Evolutionary conservation across 106 monocot species (phyloP), one percentile per base, ranked within the genome.

Genomic region (Dendrobium catenatum): DNA sequence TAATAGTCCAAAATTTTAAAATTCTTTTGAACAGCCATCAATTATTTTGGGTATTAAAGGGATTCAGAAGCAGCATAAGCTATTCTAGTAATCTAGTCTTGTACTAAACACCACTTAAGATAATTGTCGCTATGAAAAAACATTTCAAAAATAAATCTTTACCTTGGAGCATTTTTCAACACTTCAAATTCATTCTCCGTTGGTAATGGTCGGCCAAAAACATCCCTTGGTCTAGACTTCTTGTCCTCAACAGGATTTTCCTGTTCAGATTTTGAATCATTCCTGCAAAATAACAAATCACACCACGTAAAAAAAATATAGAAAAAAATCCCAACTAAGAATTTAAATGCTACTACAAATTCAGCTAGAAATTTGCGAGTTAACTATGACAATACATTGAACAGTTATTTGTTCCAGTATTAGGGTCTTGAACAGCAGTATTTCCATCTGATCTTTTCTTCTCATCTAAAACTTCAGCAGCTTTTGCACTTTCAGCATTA

Each of bases 141-240:
- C 5, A 33, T 10, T 31, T 2, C 31, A 10, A 37, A 70, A 37
- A 70, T 10, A 70, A 70, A 70, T 70, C 8, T 43, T 67, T 89
- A 96, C 94, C 92, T 87, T 74, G 97, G 97, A 81, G 97, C 97
- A 94, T 97, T 97, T 85, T 97, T 97, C 84, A 97, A 68, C 24
- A 89, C 94, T 82, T 94, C 92, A 88, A 98, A 98, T 86, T 98
- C 97, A 77, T 92, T 85, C 85, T 98, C 97, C 24, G 97, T 94
- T 51, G 97, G 94, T 78, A 98, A 91, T n/a, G 97, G 19, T 40
- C 94, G 85, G 40, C 97, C 97, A 87, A 94, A 98, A 72, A 97
- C 92, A 88, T 98, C 97, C 79, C 89, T 98, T 9, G 97, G 92
- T 80, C 92, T 92, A 40, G 73, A 67, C 80, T 98, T 98, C 84